Evolutionary conservation across 306 rosid species (phyloP), one percentile per base, ranked within the genome.

Genomic region (Prosopis cineraria): DNA sequence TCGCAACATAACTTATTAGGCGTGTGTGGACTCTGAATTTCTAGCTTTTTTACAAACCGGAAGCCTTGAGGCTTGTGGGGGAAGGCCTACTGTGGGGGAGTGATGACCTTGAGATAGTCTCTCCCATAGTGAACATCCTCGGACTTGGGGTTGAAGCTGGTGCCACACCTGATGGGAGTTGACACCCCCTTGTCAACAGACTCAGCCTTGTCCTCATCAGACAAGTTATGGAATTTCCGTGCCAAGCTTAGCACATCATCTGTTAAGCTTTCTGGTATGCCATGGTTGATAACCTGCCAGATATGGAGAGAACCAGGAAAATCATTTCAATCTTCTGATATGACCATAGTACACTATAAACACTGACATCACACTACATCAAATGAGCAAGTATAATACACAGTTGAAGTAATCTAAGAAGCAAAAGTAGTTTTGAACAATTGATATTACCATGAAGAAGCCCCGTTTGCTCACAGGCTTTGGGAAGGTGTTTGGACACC

Each of bases 41-140:
- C 16, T 36, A 20, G 1, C 30, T n/a, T 37, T 70, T 36, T 1
- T 19, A 65, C 70, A 48, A 77, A 89, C 96, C 86, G 81, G 88
- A 89, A 89, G 20, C 82, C 90, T 53, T 60, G 8, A 11, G 93
- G 92, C 68, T 87, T 89, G 16, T 68, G 37, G 8, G 91, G 92
- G 44, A 86, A 84, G 71, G 85, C 87, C 79, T 88, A 91, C 1
- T 86, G 67, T 3, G 93, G 93, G 53, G 84, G 83, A 2, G 85
- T 89, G 34, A 85, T 20, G 29, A 84, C 73, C 76, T 91, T 91
- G 47, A 91, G 83, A 68, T 78, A 91, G 77, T 91, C 93, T 73
- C 91, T 85, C 91, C 93, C 87, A 7, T 85, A 83, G 7, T 80
- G 74, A 30, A 75, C 84, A 17, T 75, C 78, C 25, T 89, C 84